Base-by-base conservation (phyloP, 164 flowering plant genomes). In the Annona squamosa region DNA sequence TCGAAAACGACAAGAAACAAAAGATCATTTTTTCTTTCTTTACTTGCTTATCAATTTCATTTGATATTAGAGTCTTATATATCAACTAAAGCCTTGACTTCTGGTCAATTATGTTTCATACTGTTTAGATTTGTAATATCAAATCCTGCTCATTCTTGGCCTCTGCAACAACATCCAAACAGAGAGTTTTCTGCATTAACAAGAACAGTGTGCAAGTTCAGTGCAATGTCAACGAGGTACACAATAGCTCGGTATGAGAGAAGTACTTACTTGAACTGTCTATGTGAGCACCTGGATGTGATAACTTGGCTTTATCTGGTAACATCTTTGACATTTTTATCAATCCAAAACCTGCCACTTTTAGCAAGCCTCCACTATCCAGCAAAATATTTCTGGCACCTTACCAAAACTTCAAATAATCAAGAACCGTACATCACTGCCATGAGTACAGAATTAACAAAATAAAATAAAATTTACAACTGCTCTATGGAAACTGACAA, bases 301-400 rank as follows among this genome's bases (percentile, higher is more conserved):
- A 79, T 48, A 92, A 65, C 76, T 86, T 89, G 67, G 83, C 89
- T 83, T 89, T 88, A 75, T 87, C 91, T 3, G 90, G 85, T 71
- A 97, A 84, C 12, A 89, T 74, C 69, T 86, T 85, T 67, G 93
- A 86, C 83, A 93, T 77, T 63, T 82, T 85, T 73, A 87, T 74
- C 82, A 89, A 80, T 63, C 99, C 99, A 83, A 96, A 93, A 66
- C 98, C 97, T 45, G 97, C 83, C 43, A 96, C 84, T 87, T 96
- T 96, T 86, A 93, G 77, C 52, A 81, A 95, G 46, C 97, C 97
- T 79, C 90, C 97, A 87, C 76, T 85, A 85, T 93, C 98, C 86
- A 93, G 97, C 94, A 91, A 91, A 89, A 96, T 86, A 90, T 96
- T 96, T 91, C 98, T 96, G 99, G 92, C 98, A 96, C 97, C 99